phyloP scores from a whole-genome alignment of 1,284 basidiomycete genomes.

The Ceratobasidium sp. region DNA sequence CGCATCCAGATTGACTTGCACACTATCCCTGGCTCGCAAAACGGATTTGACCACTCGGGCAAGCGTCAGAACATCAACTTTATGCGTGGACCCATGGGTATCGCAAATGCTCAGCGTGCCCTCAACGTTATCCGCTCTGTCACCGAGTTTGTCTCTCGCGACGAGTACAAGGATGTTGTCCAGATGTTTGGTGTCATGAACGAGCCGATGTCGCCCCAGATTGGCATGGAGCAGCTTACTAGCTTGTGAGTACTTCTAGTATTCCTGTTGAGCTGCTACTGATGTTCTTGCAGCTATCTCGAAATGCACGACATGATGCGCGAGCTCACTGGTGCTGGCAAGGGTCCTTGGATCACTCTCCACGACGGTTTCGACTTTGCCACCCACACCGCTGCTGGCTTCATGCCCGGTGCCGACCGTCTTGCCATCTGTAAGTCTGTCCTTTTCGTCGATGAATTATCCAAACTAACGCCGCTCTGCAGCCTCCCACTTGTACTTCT shows the following conservation, averaged over 20 bases:
- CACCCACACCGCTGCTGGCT: constrained; percentile 47
- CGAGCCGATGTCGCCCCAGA: constrained; percentile 24
- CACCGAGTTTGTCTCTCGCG: constrained; percentile 74
- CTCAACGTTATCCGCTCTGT: constrained; percentile 70
- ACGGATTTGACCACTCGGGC: constrained; percentile 56
- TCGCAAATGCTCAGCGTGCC: constrained; percentile 73
- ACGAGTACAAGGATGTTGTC: constrained; percentile 70
- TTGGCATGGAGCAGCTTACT: constrained; percentile 36
- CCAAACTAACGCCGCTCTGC: neutral
- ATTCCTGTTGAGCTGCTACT: neutral
- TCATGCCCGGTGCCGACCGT: constrained; percentile 70
- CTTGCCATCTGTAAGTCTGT: constrained; percentile 59
- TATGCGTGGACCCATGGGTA: constrained; percentile 71
- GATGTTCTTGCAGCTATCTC: constrained; percentile 55
- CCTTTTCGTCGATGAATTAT: neutral
- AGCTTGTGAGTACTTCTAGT: constrained; percentile 37
- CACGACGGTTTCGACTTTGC: constrained; percentile 60
- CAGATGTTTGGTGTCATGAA: constrained; percentile 46
- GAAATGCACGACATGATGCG: constrained; percentile 71
- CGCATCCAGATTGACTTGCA: constrained; percentile 82
- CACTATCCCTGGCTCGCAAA: constrained; percentile 51
- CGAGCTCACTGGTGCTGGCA: constrained; percentile 66
- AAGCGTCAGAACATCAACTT: constrained; percentile 71
- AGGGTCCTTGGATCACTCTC: constrained; percentile 67
- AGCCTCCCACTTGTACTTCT: constrained; percentile 71